Percentiles rank a stretch among this genome's conserved stretches.
Evolutionary conservation across 805 yeast species (phyloP).

Genomic region (Cyberlindnera misumaiensis): DNA sequence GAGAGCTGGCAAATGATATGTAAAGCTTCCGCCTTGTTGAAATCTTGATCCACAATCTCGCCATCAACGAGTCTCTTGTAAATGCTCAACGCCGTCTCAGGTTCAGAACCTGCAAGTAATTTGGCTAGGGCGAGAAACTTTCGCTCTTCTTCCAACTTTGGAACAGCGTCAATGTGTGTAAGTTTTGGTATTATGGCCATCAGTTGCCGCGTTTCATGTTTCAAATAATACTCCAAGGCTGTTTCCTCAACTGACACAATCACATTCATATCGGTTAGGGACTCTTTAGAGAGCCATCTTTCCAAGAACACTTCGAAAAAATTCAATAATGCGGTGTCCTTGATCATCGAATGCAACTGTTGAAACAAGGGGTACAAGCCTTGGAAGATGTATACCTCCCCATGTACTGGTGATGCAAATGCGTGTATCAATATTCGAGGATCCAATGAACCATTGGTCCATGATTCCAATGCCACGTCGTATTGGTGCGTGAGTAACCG

Average conservation of each 20-base stretch:
- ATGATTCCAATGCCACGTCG: slow-evolving; percentile 20
- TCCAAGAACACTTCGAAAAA: slow-evolving; percentile 18
- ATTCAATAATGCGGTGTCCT: slow-evolving; percentile 14
- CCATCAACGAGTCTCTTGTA: slow-evolving; percentile 12
- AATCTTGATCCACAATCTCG: slow-evolving; percentile 6
- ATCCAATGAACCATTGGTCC: slow-evolving; percentile 28
- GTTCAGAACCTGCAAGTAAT: slow-evolving; percentile 3
- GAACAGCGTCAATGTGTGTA: slow-evolving; percentile 3
- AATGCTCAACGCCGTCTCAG: slow-evolving; percentile 6
- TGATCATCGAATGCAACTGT: slow-evolving; percentile 7
- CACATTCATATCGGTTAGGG: slow-evolving; percentile 8
- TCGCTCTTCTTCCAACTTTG: slow-evolving; percentile 7
- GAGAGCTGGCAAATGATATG: slow-evolving; percentile 9
- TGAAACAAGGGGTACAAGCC: slow-evolving; percentile 14
- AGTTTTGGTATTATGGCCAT: slow-evolving; percentile 3
- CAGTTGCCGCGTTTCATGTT: slow-evolving; percentile 9
- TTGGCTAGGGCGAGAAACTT: slow-evolving; percentile 12
- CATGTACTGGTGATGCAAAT: slow-evolving; percentile 12
- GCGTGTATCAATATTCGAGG: slow-evolving; percentile 18
- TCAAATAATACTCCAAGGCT: slow-evolving; percentile 7
- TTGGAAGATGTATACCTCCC: slow-evolving; percentile 17
- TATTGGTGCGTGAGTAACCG: slow-evolving; percentile 19
- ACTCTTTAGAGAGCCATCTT: slow-evolving; percentile 18
- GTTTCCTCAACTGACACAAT: slow-evolving; percentile 15
- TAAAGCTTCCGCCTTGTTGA: slow-evolving; percentile 6